A percentile compares a stretch with the other conserved stretches of the same genome.
These are phyloP conservation scores for Galerina sulciceps DNA, from an alignment of 768 basidiomycete genomes.

Conservation along the genomic window DNA sequence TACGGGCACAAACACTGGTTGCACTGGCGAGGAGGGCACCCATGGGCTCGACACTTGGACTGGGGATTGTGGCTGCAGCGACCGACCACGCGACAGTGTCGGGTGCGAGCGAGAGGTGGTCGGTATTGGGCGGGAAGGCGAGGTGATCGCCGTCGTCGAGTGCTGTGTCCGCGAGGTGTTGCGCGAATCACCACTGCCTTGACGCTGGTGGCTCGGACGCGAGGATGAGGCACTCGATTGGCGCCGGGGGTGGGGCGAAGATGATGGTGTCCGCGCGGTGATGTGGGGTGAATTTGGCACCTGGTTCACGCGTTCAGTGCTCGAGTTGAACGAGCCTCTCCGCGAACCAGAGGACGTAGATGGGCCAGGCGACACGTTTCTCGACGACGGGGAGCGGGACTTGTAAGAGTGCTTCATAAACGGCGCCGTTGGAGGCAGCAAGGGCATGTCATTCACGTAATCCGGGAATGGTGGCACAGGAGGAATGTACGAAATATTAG, in stretches of 20 bases:
- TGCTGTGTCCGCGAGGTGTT: constrained; percentile 15
- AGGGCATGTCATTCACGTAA: constrained; percentile 63
- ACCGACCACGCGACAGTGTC: constrained; percentile 26
- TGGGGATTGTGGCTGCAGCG: constrained; percentile 28
- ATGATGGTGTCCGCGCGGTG: constrained; percentile 19
- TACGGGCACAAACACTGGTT: constrained; percentile 30
- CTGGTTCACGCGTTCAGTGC: constrained; percentile 31
- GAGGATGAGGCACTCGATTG: constrained; percentile 9
- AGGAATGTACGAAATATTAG: constrained; percentile 38
- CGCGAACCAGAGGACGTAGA: constrained; percentile 40
- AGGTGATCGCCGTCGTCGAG: constrained; percentile 4
- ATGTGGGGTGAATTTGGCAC: constrained; percentile 1
- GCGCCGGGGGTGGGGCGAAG: constrained; percentile 18
- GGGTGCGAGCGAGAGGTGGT: constrained; percentile 31
- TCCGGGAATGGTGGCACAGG: constrained; percentile 47
- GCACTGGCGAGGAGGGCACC: constrained; percentile 43
- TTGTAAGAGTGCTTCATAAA: constrained; percentile 74
- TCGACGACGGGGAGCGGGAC: constrained; percentile 32
- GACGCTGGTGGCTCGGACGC: constrained; percentile 23
- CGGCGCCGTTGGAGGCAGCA: constrained; percentile 74
- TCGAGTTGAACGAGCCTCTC: constrained; percentile 40
- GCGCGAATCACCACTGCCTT: constrained; percentile 29
- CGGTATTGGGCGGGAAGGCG: constrained; percentile 13
- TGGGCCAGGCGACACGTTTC: constrained; percentile 36
- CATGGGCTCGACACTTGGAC: constrained; percentile 42